phyloP scores from a whole-genome alignment of 2,329 filamentous ascomycete species.

The Pseudofabraea citricarpa region DNA sequence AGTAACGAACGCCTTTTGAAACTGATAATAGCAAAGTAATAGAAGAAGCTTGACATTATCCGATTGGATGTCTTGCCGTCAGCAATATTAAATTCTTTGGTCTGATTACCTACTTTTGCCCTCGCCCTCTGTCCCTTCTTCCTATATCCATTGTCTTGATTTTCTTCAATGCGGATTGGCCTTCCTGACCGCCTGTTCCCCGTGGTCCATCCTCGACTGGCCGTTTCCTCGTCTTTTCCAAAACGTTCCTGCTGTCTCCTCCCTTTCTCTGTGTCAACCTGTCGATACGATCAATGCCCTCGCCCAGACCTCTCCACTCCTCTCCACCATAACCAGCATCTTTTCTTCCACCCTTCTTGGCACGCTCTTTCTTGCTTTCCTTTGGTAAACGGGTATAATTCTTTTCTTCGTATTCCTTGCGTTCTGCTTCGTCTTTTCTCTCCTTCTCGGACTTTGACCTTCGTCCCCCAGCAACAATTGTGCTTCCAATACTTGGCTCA shows the following conservation, averaged over 20 bases:
- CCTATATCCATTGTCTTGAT: conserved; percentile 45
- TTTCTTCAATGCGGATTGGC: conserved; percentile 70
- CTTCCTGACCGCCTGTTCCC: conserved; percentile 57
- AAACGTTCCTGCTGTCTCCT: conserved; percentile 43
- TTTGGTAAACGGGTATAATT: conserved; percentile 87
- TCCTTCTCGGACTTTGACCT: conserved; percentile 73
- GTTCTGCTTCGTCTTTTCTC: conserved; percentile 71
- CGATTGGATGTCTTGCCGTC: too few species aligned
- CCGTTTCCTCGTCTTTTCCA: conserved; percentile 86
- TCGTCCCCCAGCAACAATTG: conserved; percentile 74
- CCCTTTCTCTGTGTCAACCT: conserved; percentile 70
- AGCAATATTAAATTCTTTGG: too few species aligned
- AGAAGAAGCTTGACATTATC: too few species aligned
- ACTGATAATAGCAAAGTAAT: too few species aligned
- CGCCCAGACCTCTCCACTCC: conserved; percentile 83
- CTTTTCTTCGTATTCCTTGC: conserved; percentile 81
- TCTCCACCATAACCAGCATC: conserved; percentile 77
- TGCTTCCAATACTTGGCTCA: conserved; percentile 87
- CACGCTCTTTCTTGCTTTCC: conserved; percentile 82
- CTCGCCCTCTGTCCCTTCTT: conserved; percentile 32
- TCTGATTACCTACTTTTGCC: conserved; percentile 1
- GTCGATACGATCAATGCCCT: conserved; percentile 83
- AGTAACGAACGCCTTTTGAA: too few species aligned
- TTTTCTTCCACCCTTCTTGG: conserved; percentile 48
- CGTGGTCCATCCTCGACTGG: conserved; percentile 68